phyloP scores from a whole-genome alignment of 352 stramenopile genomes.

The Phytopythium montanum region DNA sequence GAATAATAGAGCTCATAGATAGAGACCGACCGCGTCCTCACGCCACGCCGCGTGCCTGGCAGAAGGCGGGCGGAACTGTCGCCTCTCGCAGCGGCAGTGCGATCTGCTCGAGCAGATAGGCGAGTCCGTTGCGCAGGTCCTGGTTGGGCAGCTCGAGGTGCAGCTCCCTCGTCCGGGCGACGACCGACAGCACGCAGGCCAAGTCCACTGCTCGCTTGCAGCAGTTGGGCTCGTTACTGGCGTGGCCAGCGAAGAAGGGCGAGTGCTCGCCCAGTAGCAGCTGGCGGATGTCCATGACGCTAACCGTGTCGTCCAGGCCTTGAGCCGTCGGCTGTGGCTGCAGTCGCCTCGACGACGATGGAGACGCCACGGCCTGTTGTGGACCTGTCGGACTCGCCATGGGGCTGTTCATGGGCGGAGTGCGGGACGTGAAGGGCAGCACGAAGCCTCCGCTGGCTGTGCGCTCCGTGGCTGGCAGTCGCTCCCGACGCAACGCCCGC shows the following conservation, averaged over 20 bases:
- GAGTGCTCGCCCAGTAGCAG: slow-evolving; percentile 44
- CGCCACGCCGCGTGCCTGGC: not conserved
- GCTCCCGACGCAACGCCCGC: slow-evolving; percentile 58
- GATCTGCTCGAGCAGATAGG: slow-evolving; percentile 63
- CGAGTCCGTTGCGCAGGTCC: slow-evolving; percentile 62
- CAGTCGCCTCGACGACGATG: slow-evolving; percentile 11
- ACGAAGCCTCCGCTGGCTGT: slow-evolving; percentile 62
- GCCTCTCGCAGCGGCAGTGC: slow-evolving; percentile 42
- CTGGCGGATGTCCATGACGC: slow-evolving; percentile 49
- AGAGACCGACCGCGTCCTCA: not conserved
- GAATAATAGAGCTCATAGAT: slow-evolving; percentile 6
- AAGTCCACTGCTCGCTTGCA: slow-evolving; percentile 54
- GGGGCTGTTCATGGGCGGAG: slow-evolving; percentile 18
- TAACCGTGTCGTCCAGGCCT: slow-evolving; percentile 52
- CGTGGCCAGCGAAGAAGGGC: slow-evolving; percentile 51
- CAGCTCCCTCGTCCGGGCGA: slow-evolving; percentile 57
- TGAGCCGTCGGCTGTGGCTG: slow-evolving; percentile 13
- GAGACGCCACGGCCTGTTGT: not conserved
- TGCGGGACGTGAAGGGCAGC: slow-evolving; percentile 38
- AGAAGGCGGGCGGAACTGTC: not conserved
- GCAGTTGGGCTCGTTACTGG: slow-evolving; percentile 34
- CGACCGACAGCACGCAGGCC: slow-evolving; percentile 54
- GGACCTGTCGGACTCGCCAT: not conserved
- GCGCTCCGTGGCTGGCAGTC: slow-evolving; percentile 48
- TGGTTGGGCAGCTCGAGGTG: slow-evolving; percentile 69